Evolutionary conservation across 768 basidiomycete genomes (phyloP).

Genomic region (Tulasnella sp.): DNA sequence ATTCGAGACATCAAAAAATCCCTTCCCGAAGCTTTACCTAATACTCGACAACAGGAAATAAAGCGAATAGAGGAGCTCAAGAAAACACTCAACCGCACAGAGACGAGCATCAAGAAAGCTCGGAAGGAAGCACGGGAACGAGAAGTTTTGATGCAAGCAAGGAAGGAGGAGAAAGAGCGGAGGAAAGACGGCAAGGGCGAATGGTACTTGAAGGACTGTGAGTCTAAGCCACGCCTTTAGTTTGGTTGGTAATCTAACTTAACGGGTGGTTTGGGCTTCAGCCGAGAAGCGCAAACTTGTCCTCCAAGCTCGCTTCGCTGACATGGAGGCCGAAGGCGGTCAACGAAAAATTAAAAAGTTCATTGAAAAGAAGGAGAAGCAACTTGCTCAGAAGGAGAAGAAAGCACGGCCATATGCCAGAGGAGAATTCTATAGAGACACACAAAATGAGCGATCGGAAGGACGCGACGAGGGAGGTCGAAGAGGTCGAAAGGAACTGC

Average conservation of each 20-base stretch:
- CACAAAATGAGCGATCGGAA: neutral
- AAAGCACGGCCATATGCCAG: constrained; percentile 69
- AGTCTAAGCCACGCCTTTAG: constrained; percentile 40
- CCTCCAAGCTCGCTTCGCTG: constrained; percentile 75
- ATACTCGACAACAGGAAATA: constrained; percentile 37
- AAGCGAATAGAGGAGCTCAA: constrained; percentile 38
- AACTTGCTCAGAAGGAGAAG: constrained; percentile 87
- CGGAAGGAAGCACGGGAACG: constrained; percentile 69
- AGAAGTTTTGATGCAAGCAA: constrained; percentile 60
- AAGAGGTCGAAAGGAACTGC: constrained; percentile 12
- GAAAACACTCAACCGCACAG: constrained; percentile 57
- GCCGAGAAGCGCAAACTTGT: constrained; percentile 79
- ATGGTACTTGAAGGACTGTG: constrained; percentile 87
- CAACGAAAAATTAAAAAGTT: constrained; percentile 81
- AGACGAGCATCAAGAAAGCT: constrained; percentile 76
- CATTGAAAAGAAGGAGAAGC: constrained; percentile 87
- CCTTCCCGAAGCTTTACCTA: constrained; percentile 37
- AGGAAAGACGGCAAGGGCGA: constrained; percentile 73
- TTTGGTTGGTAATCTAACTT: constrained; percentile 17
- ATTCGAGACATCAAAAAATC: constrained; percentile 52
- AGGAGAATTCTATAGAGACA: constrained; percentile 36
- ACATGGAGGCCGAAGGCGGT: constrained; percentile 75
- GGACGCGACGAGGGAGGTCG: constrained; percentile 9
- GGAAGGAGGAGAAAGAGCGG: constrained; percentile 67
- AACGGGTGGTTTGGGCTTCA: constrained; percentile 42